These are phyloP conservation scores for Glomus cerebriforme DNA, from an alignment of 192 early-diverging fungal species.

Conservation along the genomic window DNA sequence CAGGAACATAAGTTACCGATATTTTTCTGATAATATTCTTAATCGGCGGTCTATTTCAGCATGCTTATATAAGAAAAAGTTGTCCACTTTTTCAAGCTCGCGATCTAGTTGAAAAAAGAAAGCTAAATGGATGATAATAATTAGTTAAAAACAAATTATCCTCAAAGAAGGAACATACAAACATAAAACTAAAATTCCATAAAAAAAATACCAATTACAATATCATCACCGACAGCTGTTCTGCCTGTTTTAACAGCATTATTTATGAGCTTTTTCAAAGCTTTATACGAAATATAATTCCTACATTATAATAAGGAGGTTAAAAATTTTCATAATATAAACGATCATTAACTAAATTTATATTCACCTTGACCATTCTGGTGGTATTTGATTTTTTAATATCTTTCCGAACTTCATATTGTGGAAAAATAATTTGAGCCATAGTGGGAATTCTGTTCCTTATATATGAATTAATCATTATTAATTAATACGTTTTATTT, in stretches of 20 bases:
- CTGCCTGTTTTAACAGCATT: slow-evolving; percentile 38
- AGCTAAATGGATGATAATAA: slow-evolving; percentile 46
- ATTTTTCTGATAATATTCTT: slow-evolving; percentile 59
- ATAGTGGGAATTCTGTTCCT: too few species aligned
- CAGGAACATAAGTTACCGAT: slow-evolving; percentile 30
- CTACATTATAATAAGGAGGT: slow-evolving; percentile 10
- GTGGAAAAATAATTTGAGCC: not conserved
- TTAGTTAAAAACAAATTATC: not conserved
- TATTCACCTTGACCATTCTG: slow-evolving; percentile 48
- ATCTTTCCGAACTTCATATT: slow-evolving; percentile 62
- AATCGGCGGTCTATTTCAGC: slow-evolving; percentile 71
- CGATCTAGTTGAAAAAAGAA: slow-evolving; percentile 84
- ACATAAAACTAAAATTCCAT: slow-evolving; percentile 5
- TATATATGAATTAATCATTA: too few species aligned
- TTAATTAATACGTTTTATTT: too few species aligned
- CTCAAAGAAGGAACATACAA: not conserved
- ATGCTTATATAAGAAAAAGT: slow-evolving; percentile 79
- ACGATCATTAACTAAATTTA: not conserved
- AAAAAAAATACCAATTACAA: slow-evolving; percentile 39
- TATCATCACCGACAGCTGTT: slow-evolving; percentile 36
- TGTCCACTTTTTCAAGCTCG: slow-evolving; percentile 84
- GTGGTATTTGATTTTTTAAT: slow-evolving; percentile 53
- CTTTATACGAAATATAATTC: slow-evolving; percentile 64
- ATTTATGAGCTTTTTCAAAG: slow-evolving; percentile 79
- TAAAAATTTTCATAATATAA: not conserved